These are phyloP conservation scores for Solanum appendiculatum DNA, from an alignment of 257 asterid species.

Conservation along the genomic window DNA sequence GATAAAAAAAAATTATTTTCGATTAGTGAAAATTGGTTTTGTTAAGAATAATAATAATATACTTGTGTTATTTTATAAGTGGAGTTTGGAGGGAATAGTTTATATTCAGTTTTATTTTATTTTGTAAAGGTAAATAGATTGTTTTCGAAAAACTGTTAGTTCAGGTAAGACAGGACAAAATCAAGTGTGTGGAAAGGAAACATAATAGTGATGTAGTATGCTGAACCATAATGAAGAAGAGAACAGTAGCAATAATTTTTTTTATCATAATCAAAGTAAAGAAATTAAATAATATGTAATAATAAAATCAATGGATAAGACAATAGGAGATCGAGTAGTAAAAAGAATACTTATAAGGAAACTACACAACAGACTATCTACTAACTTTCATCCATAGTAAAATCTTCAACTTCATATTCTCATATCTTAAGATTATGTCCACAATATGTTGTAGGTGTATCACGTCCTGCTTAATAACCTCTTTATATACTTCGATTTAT, in stretches of 20 bases:
- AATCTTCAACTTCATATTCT: not conserved
- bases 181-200: not conserved
- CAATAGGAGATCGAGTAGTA: not conserved
- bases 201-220: not conserved
- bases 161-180: no score
- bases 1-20: no score
- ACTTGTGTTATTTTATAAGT: not conserved
- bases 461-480: not conserved
- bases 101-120: not conserved
- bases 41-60: not conserved
- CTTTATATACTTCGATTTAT: no score
- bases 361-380: not conserved
- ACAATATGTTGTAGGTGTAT: no score
- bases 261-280: no score
- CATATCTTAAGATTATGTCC: not conserved
- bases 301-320: no score
- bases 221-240: not conserved
- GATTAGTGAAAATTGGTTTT: not conserved
- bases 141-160: accelerated
- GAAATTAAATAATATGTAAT: no score
- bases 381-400: no score
- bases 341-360: not conserved
- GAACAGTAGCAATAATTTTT: no score
- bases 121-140: not conserved
- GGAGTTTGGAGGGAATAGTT: not conserved